Evolutionary conservation across 805 yeast genomes (phyloP), one percentile per base, ranked within the genome.

Genomic region (Hanseniaspora nectarophila): DNA sequence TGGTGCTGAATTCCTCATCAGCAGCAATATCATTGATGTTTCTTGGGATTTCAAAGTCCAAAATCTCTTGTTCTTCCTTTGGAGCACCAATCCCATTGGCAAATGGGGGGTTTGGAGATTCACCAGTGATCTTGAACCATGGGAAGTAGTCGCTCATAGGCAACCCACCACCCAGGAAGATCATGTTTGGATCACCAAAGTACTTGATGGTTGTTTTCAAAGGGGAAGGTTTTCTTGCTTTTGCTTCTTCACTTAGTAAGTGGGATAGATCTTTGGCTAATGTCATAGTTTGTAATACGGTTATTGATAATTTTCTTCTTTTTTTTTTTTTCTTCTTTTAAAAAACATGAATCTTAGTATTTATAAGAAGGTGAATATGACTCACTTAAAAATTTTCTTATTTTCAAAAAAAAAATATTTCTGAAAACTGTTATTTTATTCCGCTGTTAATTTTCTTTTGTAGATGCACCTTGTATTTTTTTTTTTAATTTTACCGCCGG

Each of bases 121-220:
- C 78, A 13, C 83, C 82, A 21, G 74, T 65, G 54, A 90, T 65
- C 58, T 79, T 77, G 61, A 88, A 86, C 76, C 90, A 86, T 42
- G 98, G 97, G 76, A 90, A 90, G 68, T 85, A 84, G 57, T 84
- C 90, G 24, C 95, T 71, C 65, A 86, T 70, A 13, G 98, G 98
- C 60, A 90, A 76, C 7, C 98, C 98, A 60, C 97, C 98, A 52
- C 97, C 97, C 53, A 90, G 76, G 64, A 88, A 89, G 53, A 87
- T 80, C 63, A 92, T 73, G 50, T 81, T 78, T 32, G 95, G 95
- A 57, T 77, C 74, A 40, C 72, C 70, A 62, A 72, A 82, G 71
- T 84, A 82, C 63, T 79, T 80, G 73, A 90, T 86, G 16, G 95
- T 94, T 37, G 78, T 70, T 70, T 92, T 90, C 68, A 90, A 75